Percentiles rank a stretch among this genome's conserved stretches.
Conservation (phyloP, 345 rosid genomes). For the Cardamine resedifolia region DNA sequence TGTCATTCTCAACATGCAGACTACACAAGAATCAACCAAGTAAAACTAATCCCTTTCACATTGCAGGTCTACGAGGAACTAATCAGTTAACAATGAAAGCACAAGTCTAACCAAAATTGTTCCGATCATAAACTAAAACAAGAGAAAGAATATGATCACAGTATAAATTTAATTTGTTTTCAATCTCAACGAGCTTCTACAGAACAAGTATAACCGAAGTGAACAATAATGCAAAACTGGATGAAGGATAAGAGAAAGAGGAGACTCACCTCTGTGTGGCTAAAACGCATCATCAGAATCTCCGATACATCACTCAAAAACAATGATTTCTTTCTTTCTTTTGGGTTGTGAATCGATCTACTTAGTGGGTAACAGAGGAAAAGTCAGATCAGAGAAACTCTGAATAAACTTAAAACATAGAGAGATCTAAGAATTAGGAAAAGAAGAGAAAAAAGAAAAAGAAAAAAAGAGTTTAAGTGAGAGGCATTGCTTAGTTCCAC, state of each 20-base stretch:
- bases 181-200: not conserved
- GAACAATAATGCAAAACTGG: not conserved
- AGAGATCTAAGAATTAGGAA: constrained; percentile 18
- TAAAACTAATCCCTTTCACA: not conserved
- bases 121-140: not conserved
- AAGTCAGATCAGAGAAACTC: constrained; percentile 5
- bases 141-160: not conserved
- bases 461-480: not conserved
- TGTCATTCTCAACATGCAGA: not conserved
- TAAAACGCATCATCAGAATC: constrained; percentile 20
- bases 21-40: not conserved
- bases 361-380: constrained; percentile 22
- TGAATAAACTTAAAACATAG: not conserved
- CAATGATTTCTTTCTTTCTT: not conserved
- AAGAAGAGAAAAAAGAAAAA: not conserved
- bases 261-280: constrained; percentile 23
- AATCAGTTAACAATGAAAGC: not conserved
- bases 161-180: not conserved
- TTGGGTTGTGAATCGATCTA: not conserved
- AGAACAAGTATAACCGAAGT: not conserved
- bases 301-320: not conserved
- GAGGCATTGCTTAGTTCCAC: not conserved
- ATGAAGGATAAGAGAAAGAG: not conserved
- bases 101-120: not conserved
- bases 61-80: not conserved